Percentiles rank a stretch among this genome's conserved stretches.
Conservation (phyloP, 768 basidiomycete species). For the Trametes gibbosa region DNA sequence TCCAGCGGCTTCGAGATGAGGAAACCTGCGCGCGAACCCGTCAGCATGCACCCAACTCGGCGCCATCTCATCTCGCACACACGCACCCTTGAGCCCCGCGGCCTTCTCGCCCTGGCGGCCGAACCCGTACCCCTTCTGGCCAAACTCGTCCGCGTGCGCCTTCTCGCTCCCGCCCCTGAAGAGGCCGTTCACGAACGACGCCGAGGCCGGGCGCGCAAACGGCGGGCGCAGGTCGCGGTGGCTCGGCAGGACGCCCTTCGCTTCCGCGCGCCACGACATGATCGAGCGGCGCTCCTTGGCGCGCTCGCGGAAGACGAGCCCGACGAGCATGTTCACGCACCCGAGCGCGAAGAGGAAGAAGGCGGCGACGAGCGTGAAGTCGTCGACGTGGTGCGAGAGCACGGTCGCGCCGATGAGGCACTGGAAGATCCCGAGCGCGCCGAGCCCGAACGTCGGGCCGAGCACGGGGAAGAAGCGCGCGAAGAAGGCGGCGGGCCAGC, state of each 20-base stretch:
- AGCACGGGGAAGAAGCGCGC: conserved; percentile 83
- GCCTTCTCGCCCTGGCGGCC: conserved; percentile 79
- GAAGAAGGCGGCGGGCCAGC: conserved; percentile 79
- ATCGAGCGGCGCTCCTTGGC: conserved; percentile 68
- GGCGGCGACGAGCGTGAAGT: conserved; percentile 85
- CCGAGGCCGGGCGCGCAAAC: conserved; percentile 22
- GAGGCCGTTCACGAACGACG: conserved; percentile 24
- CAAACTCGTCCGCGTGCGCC: conserved; percentile 12
- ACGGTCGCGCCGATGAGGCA: conserved; percentile 69
- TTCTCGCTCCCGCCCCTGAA: conserved; percentile 25
- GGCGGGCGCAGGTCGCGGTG: conserved; percentile 34
- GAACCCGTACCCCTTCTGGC: conserved; percentile 59
- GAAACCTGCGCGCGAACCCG: conserved; percentile 40
- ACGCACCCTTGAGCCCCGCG: conserved; percentile 61
- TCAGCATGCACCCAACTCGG: background rate
- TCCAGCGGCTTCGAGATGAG: conserved; percentile 57
- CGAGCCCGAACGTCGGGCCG: conserved; percentile 79
- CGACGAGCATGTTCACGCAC: conserved; percentile 73
- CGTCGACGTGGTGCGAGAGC: conserved; percentile 66
- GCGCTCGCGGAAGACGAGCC: conserved; percentile 54
- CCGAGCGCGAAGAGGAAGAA: conserved; percentile 91
- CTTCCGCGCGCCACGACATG: conserved; percentile 60
- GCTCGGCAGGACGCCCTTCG: conserved; percentile 56
- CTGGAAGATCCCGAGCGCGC: conserved; percentile 84
- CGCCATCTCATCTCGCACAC: conserved; percentile 7